Conservation (phyloP, 1,284 basidiomycete species). For the Salmacisia buchloeana region DNA sequence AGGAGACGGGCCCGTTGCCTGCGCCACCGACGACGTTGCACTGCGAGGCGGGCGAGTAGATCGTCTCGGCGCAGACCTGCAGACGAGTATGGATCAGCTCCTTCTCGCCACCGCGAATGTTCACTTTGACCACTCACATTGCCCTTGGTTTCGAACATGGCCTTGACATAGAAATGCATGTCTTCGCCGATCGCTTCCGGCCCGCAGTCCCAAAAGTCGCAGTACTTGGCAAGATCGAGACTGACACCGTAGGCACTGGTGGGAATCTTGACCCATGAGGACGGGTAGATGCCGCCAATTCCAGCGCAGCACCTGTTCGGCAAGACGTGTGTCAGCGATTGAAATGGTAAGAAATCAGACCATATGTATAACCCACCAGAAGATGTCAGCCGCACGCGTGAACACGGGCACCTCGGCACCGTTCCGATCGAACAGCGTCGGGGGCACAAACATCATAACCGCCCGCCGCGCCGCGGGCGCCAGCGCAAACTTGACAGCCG, state of each 20-base stretch:
- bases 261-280: slow-evolving; percentile 45
- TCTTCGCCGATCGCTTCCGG: slow-evolving; percentile 49
- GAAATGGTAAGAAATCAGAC: not conserved
- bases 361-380: slow-evolving; percentile 49
- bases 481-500: slow-evolving; percentile 41
- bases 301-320: slow-evolving; percentile 29
- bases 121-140: slow-evolving; percentile 17
- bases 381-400: slow-evolving; percentile 46
- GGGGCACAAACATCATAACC: slow-evolving; percentile 40
- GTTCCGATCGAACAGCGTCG: slow-evolving; percentile 49
- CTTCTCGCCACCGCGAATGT: not conserved
- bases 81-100: not conserved
- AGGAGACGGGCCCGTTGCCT: slow-evolving; percentile 23
- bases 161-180: slow-evolving; percentile 50
- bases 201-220: slow-evolving; percentile 49
- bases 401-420: slow-evolving; percentile 43
- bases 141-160: slow-evolving; percentile 46
- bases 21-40: slow-evolving; percentile 43
- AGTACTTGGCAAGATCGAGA: slow-evolving; percentile 35
- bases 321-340: not conserved
- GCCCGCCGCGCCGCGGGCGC: slow-evolving; percentile 27
- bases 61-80: slow-evolving; percentile 33
- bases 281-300: slow-evolving; percentile 44
- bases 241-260: slow-evolving; percentile 46
- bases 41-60: slow-evolving; percentile 49